phyloP scores from a whole-genome alignment of 169 alveolate genomes.

The Cryptosporidium sp. region DNA sequence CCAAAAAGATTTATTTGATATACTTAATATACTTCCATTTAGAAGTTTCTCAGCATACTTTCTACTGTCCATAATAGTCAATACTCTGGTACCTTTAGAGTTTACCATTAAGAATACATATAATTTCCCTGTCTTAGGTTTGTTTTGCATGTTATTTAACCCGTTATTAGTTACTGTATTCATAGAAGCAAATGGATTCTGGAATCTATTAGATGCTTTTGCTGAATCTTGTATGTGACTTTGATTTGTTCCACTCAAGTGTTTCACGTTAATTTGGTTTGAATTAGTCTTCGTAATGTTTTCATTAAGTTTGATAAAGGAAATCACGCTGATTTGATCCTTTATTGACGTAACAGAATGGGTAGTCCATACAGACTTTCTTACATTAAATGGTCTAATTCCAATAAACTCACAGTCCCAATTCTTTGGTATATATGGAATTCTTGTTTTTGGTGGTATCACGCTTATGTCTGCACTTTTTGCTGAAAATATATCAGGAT shows the following conservation, averaged over 20 bases:
- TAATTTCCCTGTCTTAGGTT: conserved; percentile 26
- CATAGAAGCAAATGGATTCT: conserved; percentile 13
- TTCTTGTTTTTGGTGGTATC: conserved; percentile 63
- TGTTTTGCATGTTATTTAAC: not conserved
- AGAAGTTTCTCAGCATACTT: conserved; percentile 54
- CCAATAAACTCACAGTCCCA: conserved; percentile 74
- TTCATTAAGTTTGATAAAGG: conserved; percentile 24
- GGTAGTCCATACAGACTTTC: conserved; percentile 64
- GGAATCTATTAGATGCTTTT: not conserved
- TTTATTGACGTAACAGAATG: conserved; percentile 66
- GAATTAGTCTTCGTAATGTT: not conserved
- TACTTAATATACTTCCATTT: conserved; percentile 20
- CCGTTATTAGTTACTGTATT: not conserved
- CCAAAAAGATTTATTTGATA: not conserved
- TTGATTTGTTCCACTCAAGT: not conserved
- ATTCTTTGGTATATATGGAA: conserved; percentile 67
- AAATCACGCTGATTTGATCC: conserved; percentile 50
- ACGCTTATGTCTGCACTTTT: conserved; percentile 72
- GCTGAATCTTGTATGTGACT: not conserved
- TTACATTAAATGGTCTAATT: conserved; percentile 69
- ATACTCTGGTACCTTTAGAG: conserved; percentile 75
- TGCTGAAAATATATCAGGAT: conserved; percentile 72
- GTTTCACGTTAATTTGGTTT: not conserved
- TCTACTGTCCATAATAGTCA: conserved; percentile 62
- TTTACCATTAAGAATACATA: conserved; percentile 74